Percentiles rank a stretch among this genome's conserved stretches.
Conservation (phyloP, 164 flowering plant species). For the Liriodendron chinense region DNA sequence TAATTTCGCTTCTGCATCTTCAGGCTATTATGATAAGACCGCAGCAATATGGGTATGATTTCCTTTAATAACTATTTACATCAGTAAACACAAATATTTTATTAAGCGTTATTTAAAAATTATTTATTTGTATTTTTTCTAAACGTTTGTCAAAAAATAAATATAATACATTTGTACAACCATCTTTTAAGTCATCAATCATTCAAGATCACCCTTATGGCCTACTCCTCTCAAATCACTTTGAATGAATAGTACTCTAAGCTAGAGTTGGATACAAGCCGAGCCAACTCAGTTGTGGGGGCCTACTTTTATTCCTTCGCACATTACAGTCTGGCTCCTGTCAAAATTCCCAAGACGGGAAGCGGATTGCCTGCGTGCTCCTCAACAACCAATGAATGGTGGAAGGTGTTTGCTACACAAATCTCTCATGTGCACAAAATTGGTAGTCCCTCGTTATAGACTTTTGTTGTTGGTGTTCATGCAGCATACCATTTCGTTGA, state of each 20-base stretch:
- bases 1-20: constrained; percentile 89
- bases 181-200: not conserved
- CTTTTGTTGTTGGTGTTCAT: not conserved
- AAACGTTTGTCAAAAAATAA: not conserved
- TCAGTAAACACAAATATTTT: too few relatives aligned
- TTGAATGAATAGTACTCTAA: too few relatives aligned
- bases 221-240: too few relatives aligned
- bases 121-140: not conserved
- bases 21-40: constrained; percentile 72
- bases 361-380: too few relatives aligned
- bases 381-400: too few relatives aligned
- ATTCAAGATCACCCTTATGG: too few relatives aligned
- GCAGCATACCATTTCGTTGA: constrained; percentile 62
- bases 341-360: too few relatives aligned
- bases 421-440: not conserved
- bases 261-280: too few relatives aligned
- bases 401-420: too few relatives aligned
- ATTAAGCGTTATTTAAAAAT: not conserved
- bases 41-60: constrained; percentile 58
- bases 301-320: too few relatives aligned
- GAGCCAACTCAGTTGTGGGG: too few relatives aligned
- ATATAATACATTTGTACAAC: not conserved
- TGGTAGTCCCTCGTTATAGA: not conserved
- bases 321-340: too few relatives aligned
- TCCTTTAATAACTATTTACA: not conserved